Conservation (phyloP, 139 green algal genomes). For the Chlamydomonas sp. region DNA sequence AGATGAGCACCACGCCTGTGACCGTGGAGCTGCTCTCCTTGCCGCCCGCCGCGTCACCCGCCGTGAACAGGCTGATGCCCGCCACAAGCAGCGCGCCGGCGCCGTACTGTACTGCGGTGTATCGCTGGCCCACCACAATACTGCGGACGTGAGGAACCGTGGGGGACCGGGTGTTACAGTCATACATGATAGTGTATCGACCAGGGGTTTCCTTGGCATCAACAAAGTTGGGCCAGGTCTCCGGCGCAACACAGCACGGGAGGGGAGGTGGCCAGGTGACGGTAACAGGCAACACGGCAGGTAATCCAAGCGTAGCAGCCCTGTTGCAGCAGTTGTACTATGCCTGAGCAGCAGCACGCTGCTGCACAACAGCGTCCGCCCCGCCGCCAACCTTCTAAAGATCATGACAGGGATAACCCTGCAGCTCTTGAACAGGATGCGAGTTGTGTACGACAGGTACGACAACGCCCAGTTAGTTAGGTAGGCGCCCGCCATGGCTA, state of each 20-base stretch:
- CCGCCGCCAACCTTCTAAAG: conserved; percentile 51
- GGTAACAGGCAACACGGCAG: too few species aligned
- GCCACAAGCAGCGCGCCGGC: conserved; percentile 60
- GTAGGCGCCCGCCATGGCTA: conserved; percentile 65
- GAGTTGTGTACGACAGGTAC: conserved; percentile 78
- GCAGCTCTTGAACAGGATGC: conserved; percentile 74
- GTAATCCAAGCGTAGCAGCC: too few species aligned
- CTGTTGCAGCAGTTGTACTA: too few species aligned
- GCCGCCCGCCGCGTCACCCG: conserved; percentile 56
- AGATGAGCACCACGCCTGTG: conserved; percentile 63
- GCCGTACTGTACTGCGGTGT: conserved; percentile 52
- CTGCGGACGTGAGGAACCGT: neutral
- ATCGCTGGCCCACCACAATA: conserved; percentile 52
- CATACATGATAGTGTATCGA: too few species aligned
- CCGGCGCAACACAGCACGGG: too few species aligned
- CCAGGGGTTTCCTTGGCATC: too few species aligned
- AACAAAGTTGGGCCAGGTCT: too few species aligned
- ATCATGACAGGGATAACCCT: conserved; percentile 74
- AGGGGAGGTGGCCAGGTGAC: too few species aligned
- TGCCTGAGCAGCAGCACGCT: too few species aligned
- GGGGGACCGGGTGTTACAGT: neutral
- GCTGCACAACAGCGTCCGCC: neutral
- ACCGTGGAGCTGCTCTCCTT: conserved; percentile 55
- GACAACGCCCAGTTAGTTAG: conserved; percentile 75
- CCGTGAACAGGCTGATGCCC: conserved; percentile 70